phyloP scores from a whole-genome alignment of 1,284 basidiomycete species.

The Ceratobasidium sp. region DNA sequence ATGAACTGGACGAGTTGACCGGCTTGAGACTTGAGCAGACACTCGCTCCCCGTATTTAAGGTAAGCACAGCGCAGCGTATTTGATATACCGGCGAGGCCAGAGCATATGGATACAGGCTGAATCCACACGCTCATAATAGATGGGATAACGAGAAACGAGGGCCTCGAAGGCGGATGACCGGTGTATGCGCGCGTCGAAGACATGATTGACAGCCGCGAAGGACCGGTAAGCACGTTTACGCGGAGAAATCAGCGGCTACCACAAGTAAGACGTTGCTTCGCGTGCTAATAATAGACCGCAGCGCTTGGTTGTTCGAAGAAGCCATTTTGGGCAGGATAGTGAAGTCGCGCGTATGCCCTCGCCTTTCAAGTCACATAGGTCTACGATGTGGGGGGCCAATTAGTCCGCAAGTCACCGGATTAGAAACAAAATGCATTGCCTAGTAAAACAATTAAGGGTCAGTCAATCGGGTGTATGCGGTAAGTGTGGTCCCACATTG shows the following conservation, averaged over 20 bases:
- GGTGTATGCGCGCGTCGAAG: no score
- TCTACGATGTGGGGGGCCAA: no score
- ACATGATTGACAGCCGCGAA: no score
- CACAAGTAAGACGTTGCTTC: no score
- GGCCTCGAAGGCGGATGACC: background rate
- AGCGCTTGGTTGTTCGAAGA: no score
- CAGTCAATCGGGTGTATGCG: background rate
- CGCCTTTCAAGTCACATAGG: no score
- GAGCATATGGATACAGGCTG: constrained; percentile 1
- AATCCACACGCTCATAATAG: constrained; percentile 6
- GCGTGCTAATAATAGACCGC: no score
- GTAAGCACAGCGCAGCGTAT: background rate
- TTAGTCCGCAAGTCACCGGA: background rate
- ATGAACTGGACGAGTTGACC: background rate
- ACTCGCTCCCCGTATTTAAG: constrained; percentile 17
- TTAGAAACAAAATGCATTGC: background rate
- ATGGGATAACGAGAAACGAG: background rate
- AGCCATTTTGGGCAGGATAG: no score
- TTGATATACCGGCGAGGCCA: background rate
- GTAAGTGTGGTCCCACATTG: background rate
- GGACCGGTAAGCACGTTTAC: no score
- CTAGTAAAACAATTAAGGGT: background rate
- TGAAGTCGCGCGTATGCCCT: no score
- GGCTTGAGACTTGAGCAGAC: background rate
- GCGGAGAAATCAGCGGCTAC: no score